These are phyloP conservation scores for Plicaturopsis crispa DNA, from an alignment of 768 basidiomycete genomes.

Conservation along the genomic window DNA sequence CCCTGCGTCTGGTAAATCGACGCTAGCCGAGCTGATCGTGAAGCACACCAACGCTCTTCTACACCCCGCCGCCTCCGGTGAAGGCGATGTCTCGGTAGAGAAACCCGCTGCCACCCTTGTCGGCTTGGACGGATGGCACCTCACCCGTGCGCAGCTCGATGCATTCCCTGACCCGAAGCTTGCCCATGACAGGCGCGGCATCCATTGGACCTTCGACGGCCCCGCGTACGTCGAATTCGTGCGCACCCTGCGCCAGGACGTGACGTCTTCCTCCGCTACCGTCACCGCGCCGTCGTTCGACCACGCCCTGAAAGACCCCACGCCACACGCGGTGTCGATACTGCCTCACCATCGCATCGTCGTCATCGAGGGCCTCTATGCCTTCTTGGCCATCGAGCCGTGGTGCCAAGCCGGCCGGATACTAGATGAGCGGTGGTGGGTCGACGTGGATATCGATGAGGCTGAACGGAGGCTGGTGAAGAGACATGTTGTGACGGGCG, in stretches of 20 bases:
- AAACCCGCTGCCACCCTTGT: conserved; percentile 51
- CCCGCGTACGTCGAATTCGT: conserved; percentile 66
- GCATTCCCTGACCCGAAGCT: conserved; percentile 65
- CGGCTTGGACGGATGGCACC: conserved; percentile 90
- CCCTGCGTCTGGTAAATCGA: conserved; percentile 86
- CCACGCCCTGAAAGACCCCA: conserved; percentile 84
- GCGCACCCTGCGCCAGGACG: conserved; percentile 36
- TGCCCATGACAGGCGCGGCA: conserved; percentile 76
- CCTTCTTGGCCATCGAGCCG: conserved; percentile 61
- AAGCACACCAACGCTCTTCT: conserved; percentile 42
- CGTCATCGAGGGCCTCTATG: conserved; percentile 87
- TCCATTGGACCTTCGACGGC: conserved; percentile 88
- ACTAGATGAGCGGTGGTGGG: conserved; percentile 76
- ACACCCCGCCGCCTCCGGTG: conserved; percentile 3
- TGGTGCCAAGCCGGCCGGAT: conserved; percentile 61
- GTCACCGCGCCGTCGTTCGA: conserved; percentile 78
- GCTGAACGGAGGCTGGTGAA: conserved; percentile 56
- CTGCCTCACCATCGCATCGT: conserved; percentile 65
- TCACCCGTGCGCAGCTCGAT: conserved; percentile 72
- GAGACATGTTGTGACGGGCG: conserved; percentile 73
- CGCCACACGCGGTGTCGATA: conserved; percentile 49
- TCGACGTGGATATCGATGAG: conserved; percentile 48
- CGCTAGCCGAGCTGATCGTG: conserved; percentile 56
- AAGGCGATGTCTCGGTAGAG: conserved; percentile 4
- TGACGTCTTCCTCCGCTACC: conserved; percentile 13